These are phyloP conservation scores for Exophiala aquamarina DNA, from an alignment of 2,329 filamentous ascomycete species.

Conservation along the genomic window DNA sequence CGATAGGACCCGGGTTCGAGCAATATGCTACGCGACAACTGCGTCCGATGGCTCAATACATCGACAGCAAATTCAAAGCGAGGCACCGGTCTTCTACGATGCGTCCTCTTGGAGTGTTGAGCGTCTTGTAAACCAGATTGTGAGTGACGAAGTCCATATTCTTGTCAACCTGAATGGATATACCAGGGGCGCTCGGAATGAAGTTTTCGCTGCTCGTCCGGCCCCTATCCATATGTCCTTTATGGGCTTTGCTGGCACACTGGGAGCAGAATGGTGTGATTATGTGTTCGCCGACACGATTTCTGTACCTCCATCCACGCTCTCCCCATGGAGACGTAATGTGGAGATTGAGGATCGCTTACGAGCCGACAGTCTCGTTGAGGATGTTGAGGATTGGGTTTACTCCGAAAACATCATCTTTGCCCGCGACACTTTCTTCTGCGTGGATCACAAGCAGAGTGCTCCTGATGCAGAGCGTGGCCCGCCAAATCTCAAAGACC, in stretches of 20 bases:
- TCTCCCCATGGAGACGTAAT: conserved; percentile 77
- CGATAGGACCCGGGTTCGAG: conserved; percentile 68
- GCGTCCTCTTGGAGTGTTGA: conserved; percentile 85
- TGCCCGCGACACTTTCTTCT: conserved; percentile 94
- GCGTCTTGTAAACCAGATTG: conserved; percentile 79
- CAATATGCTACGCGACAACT: conserved; percentile 95
- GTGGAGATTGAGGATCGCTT: conserved; percentile 68
- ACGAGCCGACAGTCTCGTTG: conserved; percentile 64
- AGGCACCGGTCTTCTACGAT: conserved; percentile 88
- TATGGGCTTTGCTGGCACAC: conserved; percentile 95
- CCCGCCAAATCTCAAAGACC: conserved; percentile 18
- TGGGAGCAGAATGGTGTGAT: conserved; percentile 98
- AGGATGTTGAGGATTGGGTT: conserved; percentile 77
- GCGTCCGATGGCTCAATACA: conserved; percentile 85
- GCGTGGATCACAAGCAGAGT: conserved; percentile 93
- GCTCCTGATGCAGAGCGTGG: conserved; percentile 61
- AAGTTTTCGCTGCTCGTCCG: conserved; percentile 91
- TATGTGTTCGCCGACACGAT: conserved; percentile 90
- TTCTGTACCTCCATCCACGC: conserved; percentile 77
- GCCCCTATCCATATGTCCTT: conserved; percentile 99
- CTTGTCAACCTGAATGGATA: conserved; percentile 98
- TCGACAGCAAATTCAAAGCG: conserved; percentile 86
- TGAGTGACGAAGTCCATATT: conserved; percentile 86
- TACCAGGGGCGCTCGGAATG: conserved; percentile 92
- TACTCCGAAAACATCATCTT: conserved; percentile 98